Base-by-base conservation (phyloP, 2,329 filamentous ascomycete species). In the Colletotrichum godetiae region DNA sequence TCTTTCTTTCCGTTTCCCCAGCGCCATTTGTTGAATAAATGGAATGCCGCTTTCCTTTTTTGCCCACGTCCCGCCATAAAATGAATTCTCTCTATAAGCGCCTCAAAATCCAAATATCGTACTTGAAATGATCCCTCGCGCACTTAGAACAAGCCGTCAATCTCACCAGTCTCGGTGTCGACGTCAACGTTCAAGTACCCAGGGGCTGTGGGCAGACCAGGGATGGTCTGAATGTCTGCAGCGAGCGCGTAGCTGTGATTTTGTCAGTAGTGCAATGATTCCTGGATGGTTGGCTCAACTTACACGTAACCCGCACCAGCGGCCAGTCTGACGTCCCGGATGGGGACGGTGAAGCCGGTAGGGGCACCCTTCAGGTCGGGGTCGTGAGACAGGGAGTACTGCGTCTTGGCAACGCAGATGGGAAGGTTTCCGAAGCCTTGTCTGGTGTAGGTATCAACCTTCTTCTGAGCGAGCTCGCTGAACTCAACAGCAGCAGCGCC, bases 221-320 rank as follows among this genome's bases (percentile, higher is more conserved):
- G 97, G 76, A 99, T 99, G 1, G 97, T 99, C 87, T 98, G 97
- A 77, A 99, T 98, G 80, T 99, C 97, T 15, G 97, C 97, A 67
- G 97, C 97, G 74, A 98, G 89, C 7, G 97, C 97, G 78, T 98
- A 98, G 67, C 93, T 93, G 76, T 57, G 59, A 67, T 42, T 7
- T 8, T 63, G 75, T 88, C 80, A 88, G 84, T 76, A 76, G 79
- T 77, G 5, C 77, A 75, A 80, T 77, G 63, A 73, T 64, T 57
- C 8, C 12, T 24, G 5, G 12, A 11, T 27, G 73, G 31, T 8
- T 29, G 3, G 42, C 19, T 52, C 68, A 73, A 87, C 92, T 90
- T 85, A 94, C 89, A 98, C 85, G 82, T 98, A 98, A 75, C 97
- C 97, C 75, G 95, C 97, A 80, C 97, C 97, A 73, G 95, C 95